Evolutionary conservation across 306 rosid genomes (phyloP).

Genomic region (Oxytropis ochrocephala): DNA sequence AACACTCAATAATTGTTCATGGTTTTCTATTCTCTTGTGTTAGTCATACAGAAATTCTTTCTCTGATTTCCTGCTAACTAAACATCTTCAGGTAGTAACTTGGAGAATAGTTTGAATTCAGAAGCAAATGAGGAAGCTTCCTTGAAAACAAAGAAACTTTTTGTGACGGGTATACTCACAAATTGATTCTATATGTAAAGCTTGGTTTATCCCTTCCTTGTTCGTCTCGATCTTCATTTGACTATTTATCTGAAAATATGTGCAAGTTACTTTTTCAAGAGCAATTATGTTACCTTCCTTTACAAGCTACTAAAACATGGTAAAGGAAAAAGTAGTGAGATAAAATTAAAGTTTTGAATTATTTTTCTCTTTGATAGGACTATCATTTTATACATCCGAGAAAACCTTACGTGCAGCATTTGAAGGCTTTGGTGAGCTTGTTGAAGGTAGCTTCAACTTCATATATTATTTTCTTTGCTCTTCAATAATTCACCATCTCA

Average conservation of each 20-base stretch:
- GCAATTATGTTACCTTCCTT: background rate
- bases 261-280: conserved; percentile 4
- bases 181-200: background rate
- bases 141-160: conserved; percentile 38
- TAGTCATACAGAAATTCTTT: background rate
- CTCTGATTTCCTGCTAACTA: conserved; percentile 5
- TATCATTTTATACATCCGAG: conserved; percentile 61
- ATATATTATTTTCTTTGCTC: background rate
- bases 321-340: background rate
- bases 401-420: conserved; percentile 80
- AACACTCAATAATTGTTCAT: background rate
- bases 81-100: conserved; percentile 27
- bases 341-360: background rate
- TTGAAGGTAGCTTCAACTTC: conserved; percentile 48
- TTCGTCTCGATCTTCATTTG: background rate
- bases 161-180: conserved; percentile 35
- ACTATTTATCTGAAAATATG: background rate
- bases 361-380: conserved; percentile 41
- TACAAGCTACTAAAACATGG: background rate
- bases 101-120: conserved; percentile 23
- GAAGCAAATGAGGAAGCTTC: conserved; percentile 26
- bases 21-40: background rate
- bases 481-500: background rate
- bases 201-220: background rate
- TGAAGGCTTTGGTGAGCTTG: conserved; percentile 78